phyloP scores from a whole-genome alignment of 257 asterid genomes.

The Gentiana dahurica region DNA sequence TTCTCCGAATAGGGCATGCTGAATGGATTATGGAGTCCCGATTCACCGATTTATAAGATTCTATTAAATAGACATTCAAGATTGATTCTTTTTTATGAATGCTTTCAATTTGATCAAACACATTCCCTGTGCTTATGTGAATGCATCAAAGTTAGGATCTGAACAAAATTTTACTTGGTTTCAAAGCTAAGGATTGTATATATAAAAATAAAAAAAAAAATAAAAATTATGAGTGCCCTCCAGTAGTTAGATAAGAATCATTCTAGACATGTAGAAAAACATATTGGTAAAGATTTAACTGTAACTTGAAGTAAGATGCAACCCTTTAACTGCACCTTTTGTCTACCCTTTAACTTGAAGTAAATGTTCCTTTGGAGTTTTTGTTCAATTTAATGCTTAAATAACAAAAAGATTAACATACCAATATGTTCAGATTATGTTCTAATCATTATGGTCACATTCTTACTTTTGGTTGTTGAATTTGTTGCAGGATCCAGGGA shows the following conservation, averaged over 20 bases:
- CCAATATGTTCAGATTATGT: neutral
- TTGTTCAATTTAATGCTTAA: neutral
- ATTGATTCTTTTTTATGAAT: neutral
- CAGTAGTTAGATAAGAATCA: neutral
- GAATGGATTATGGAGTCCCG: too few relatives aligned
- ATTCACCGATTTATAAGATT: too few relatives aligned
- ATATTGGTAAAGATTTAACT: too few relatives aligned
- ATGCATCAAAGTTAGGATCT: neutral
- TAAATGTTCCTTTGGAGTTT: neutral
- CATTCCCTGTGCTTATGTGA: neutral
- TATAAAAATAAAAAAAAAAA: too few relatives aligned
- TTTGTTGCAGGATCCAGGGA: slow-evolving; percentile 64
- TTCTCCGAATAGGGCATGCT: too few relatives aligned
- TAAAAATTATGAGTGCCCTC: neutral
- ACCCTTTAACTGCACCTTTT: too few relatives aligned
- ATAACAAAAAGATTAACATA: neutral
- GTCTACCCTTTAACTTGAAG: too few relatives aligned
- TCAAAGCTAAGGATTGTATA: neutral
- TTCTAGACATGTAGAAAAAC: neutral
- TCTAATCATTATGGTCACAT: too few relatives aligned
- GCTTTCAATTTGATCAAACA: too few relatives aligned
- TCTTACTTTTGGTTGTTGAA: neutral
- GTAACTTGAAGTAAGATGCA: too few relatives aligned
- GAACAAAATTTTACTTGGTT: neutral
- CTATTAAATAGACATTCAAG: neutral